phyloP scores from a whole-genome alignment of 495 filamentous ascomycete genomes.

The Trichoderma virens region DNA sequence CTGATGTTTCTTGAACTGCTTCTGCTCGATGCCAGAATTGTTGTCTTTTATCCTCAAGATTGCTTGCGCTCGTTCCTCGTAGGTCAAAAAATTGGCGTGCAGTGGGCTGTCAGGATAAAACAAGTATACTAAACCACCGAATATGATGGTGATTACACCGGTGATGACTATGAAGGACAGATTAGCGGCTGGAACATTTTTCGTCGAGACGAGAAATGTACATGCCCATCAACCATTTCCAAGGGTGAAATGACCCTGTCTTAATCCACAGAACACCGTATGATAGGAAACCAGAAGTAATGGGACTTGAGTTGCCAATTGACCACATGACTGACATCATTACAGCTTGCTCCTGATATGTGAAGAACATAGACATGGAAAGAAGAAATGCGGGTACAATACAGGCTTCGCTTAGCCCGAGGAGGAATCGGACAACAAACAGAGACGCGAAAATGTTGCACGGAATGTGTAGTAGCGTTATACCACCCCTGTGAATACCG shows the following conservation, averaged over 20 bases:
- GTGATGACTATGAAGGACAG: constrained; percentile 30
- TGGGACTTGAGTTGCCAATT: constrained; percentile 33
- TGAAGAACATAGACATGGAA: constrained; percentile 38
- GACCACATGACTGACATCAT: constrained; percentile 39
- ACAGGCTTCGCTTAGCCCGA: constrained; percentile 32
- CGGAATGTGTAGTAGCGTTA: constrained; percentile 30
- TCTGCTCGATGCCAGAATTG: constrained; percentile 59
- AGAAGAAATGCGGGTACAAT: constrained; percentile 36
- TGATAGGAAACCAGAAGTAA: constrained; percentile 33
- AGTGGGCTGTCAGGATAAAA: constrained; percentile 44
- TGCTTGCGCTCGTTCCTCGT: constrained; percentile 41
- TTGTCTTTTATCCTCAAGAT: constrained; percentile 53
- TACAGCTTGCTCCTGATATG: constrained; percentile 34
- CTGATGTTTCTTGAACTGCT: constrained; percentile 55
- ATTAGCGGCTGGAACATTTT: constrained; percentile 11
- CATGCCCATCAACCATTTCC: constrained; percentile 36
- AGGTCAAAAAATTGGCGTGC: constrained; percentile 38
- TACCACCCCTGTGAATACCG: constrained; percentile 24
- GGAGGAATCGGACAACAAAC: constrained; percentile 35
- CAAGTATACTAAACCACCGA: constrained; percentile 32
- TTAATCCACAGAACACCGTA: constrained; percentile 37
- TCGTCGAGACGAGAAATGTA: not conserved
- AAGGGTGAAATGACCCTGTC: constrained; percentile 30
- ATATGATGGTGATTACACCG: constrained; percentile 31
- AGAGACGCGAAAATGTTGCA: constrained; percentile 33